Evolutionary conservation across 352 stramenopile genomes (phyloP), one percentile per base, ranked within the genome.

Genomic region (Phytophthora sp.): DNA sequence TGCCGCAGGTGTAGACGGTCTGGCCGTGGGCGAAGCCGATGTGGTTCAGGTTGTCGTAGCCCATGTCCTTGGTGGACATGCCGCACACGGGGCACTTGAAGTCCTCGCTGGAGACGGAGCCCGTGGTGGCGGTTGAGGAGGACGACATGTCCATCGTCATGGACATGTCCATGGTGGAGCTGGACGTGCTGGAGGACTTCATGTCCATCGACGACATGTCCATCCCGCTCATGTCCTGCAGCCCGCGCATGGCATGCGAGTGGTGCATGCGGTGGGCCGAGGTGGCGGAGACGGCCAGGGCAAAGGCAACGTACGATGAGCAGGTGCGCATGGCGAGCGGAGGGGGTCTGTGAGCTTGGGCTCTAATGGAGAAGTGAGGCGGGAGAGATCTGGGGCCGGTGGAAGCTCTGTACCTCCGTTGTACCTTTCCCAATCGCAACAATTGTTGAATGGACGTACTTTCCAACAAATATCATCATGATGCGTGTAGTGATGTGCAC

Each of bases 1-100:
- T 94, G 44, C 83, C 80, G 65, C 86, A 94, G 31, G 86, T 81
- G 71, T 88, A 92, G 46, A 93, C 61, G 24, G 62, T 73, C 69
- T 94, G 86, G 46, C 81, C 82, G 54, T 90, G 66, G 13, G 54
- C 51, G 13, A 91, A 75, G 41, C 73, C 62, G 26, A 93, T 73
- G 46, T 88, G 87, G 62, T 87, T 91, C 17, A 66, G 50, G 59
- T 88, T 84, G 56, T 87, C 68, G 57, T 89, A 87, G 42, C 66
- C 75, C 58, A 72, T 75, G 23, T 73, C 62, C 32, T 62, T 70
- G 5, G 82, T 88, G 8, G 77, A 82, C 83, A 92, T 89, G 24
- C 80, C 77, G 62, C 85, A 94, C 13, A 87, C 70, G n/a, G 85
- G 83, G 55, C 86, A 94, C 39, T 51, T 81, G 57, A 65, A 89